Evolutionary conservation across 1,284 basidiomycete species (phyloP), one percentile per base, ranked within the genome.

Genomic region (Leucoagaricus sp.): DNA sequence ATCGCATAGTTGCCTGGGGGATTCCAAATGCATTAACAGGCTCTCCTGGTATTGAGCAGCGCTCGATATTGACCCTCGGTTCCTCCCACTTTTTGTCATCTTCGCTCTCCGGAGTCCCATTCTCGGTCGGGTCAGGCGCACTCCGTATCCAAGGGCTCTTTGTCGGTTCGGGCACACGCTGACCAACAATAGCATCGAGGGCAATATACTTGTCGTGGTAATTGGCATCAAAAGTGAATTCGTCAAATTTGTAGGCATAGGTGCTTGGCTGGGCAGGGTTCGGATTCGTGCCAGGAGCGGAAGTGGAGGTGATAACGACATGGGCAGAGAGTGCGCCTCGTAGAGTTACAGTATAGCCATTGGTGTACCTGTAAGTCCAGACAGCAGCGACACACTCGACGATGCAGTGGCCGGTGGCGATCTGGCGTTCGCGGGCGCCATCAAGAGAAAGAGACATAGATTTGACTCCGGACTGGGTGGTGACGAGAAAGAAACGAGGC

Each of bases 11-110:
- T 2, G 89, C 88, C 66, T 92, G 89, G 2, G 89, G 89, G 53
- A 92, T 89, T 2, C 89, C 89, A 70, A 92, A 92, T 29, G 87
- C 87, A 64, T 91, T 92, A 53, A 92, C 87, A 4, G 90, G 90
- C 65, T 91, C 89, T 7, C 81, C 80, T 13, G 90, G 90, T 61
- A 91, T 80, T 25, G 75, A 75, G 23, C 80, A 85, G 36, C 74
- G 74, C n/a, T 84, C 82, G 51, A 87, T 82, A 45, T 78, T 61
- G 38, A 83, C 69, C 58, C 81, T 72, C 9, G 82, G 82, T 61
- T 89, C 86, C 31, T 87, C 84, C 78, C 80, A 84, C 63, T 77
- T 78, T 63, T 77, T 82, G 28, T 82, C 81, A 26, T 81, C 81
- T 36, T 81, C 79, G 38, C 58, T 21, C 36, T 59, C 60, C 9